phyloP scores from a whole-genome alignment of 2,329 filamentous ascomycete species.

The Cladosporium velox region DNA sequence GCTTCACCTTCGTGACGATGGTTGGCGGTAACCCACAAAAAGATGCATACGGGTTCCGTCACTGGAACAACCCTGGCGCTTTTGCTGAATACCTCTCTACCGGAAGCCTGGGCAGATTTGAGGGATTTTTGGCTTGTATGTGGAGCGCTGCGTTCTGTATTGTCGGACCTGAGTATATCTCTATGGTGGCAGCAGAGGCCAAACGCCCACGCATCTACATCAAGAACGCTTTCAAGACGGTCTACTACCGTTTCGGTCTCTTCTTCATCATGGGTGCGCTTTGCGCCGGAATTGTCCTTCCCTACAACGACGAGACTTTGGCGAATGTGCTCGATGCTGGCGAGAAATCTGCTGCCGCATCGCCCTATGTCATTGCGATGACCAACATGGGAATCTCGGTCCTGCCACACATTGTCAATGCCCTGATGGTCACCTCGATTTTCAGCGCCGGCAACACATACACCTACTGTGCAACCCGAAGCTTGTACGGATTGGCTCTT shows the following conservation, averaged over 20 bases:
- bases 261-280: slow-evolving; percentile 52
- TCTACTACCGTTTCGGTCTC: slow-evolving; percentile 49
- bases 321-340: slow-evolving; percentile 28
- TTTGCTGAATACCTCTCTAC: slow-evolving; percentile 35
- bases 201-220: slow-evolving; percentile 49
- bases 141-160: slow-evolving; percentile 35
- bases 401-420: slow-evolving; percentile 45
- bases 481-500: slow-evolving; percentile 55
- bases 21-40: slow-evolving; percentile 38
- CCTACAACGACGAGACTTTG: slow-evolving; percentile 35
- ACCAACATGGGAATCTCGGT: slow-evolving; percentile 47
- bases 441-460: slow-evolving; percentile 60
- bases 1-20: slow-evolving; percentile 42
- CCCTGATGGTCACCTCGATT: slow-evolving; percentile 52
- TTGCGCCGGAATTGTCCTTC: slow-evolving; percentile 46
- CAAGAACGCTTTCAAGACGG: slow-evolving; percentile 51
- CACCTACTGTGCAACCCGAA: slow-evolving; percentile 56
- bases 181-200: slow-evolving; percentile 51
- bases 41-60: slow-evolving; percentile 46
- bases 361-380: slow-evolving; percentile 41
- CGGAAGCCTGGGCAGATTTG: slow-evolving; percentile 37
- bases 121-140: slow-evolving; percentile 40
- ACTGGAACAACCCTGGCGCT: slow-evolving; percentile 44
- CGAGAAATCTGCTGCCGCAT: slow-evolving; percentile 37
- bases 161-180: slow-evolving; percentile 51